Base-by-base conservation (phyloP, 495 filamentous ascomycete species). In the Talaromyces ruber region DNA sequence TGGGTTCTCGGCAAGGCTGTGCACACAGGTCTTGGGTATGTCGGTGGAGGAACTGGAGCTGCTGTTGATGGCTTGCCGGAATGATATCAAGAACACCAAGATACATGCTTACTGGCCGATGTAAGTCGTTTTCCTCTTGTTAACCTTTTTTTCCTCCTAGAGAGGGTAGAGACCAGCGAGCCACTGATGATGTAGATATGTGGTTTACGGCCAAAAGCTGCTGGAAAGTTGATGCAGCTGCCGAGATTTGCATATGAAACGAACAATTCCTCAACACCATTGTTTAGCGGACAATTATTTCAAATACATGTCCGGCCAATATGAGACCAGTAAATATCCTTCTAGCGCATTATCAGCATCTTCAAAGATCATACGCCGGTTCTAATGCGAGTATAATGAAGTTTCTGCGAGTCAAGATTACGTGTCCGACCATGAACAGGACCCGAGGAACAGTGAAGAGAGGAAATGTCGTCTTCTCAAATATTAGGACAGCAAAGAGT, bases 21-120 rank as follows among this genome's bases (percentile, higher is more conserved):
- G 50, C 22, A 52, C 50, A 21, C 50, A 52, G 50, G 50, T 52
- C 11, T 25, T 52, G 50, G 50, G 50, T 14, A 52, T 52, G 50
- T 52, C 50, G 50, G 24, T 26, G 50, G 50, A 52, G 24, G 50
- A 52, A 24, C 18, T 52, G 24, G 50, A 52, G 22, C 18, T 52
- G 21, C 18, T 52, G 24, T 52, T 52, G 50, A 21, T 52, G 50
- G 50, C 18, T 52, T 52, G 50, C 22, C 50, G 50, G 24, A 26
- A 22, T 14, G 50, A 52, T 22, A 52, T 52, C 22, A 22, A 52
- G 22, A 25, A 52, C 18, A 52, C 50, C 11, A 52, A 25, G 22
- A 52, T 52, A 52, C 50, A 52, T 52, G 50, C 50, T 22, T 52
- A 52, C 50, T 52, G 18, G 50, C 50, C 50, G 50, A 52, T 52